Base-by-base conservation (phyloP, 2,329 filamentous ascomycete species). In the Colletotrichum sp. region DNA sequence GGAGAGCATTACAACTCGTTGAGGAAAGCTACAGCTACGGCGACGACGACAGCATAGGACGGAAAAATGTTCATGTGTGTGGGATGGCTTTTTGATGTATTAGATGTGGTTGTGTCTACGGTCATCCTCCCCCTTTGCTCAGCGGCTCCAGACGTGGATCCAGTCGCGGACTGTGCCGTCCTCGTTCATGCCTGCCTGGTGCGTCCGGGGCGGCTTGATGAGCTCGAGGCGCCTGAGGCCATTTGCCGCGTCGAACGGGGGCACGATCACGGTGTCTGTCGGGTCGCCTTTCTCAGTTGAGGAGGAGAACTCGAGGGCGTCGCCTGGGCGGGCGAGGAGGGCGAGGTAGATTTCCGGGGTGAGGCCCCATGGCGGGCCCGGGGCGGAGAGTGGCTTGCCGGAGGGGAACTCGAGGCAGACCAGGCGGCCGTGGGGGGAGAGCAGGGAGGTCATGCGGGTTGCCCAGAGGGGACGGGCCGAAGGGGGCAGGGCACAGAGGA, bases 1-100 rank as follows among this genome's bases (percentile, higher is more conserved):
- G 97, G 97, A 15, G 97, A 98, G 87, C 97, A 99, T 86, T 99
- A 99, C 86, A 99, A 99, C 83, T 98, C 96, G 69, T 85, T 99
- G 82, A 85, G 91, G 79, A 90, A 88, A 81, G n/a, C 44, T 25
- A 11, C 39, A 5, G 39, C 39, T n/a, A 27, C 12, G 52, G 27
- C 68, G 79, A 90, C 87, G 82, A 81, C 19, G 34, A 36, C 34
- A 1, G 34, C 34, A 36, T 36, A 36, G 0, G 13, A 36, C 34
- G 34, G 34, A 0, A 36, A 36, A 36, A 16, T 16, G 13, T 2
- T 9, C 22, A 34, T 22, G 30, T 9, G 9, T 19, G 15, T 39
- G 36, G 34, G 28, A 55, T 59, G 65, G 44, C n/a, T 2, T 36
- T 27, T 32, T 64, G 5, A 64, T 64, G 61, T 19, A 44, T 64